Evolutionary conservation across 2,329 filamentous ascomycete species (phyloP).

Genomic region (Trichoderma simmonsii): DNA sequence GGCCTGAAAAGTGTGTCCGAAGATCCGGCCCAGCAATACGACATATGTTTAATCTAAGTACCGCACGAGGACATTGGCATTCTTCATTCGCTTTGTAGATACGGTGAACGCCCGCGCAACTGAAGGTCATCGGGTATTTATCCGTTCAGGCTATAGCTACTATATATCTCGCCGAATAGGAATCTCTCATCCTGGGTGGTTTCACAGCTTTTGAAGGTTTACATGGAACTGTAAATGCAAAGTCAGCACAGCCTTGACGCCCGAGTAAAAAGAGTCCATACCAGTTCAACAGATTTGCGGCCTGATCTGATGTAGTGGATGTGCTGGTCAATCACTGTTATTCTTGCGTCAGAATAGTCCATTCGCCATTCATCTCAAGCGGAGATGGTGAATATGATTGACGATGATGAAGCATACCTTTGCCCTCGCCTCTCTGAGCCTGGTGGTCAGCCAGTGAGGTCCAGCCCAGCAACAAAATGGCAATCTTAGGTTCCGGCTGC

Average conservation of each 20-base stretch:
- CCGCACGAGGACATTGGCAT: not conserved
- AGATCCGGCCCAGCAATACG: not conserved
- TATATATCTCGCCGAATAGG: not conserved
- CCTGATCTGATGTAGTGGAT: conserved; percentile 32
- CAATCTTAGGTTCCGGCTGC: conserved; percentile 30
- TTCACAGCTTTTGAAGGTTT: conserved; percentile 20
- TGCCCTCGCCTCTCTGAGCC: conserved; percentile 31
- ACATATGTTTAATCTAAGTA: not conserved
- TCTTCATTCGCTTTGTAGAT: not conserved
- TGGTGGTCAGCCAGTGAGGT: conserved; percentile 39
- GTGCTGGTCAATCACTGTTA: conserved; percentile 36
- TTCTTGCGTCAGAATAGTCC: not conserved
- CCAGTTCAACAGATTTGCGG: conserved; percentile 33
- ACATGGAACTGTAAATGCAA: conserved; percentile 30
- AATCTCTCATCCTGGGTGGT: not conserved
- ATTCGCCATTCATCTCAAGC: not conserved
- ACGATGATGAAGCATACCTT: conserved; percentile 22
- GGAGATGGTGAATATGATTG: not conserved
- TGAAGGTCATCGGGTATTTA: not conserved
- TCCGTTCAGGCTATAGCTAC: not conserved
- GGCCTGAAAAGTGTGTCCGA: not conserved
- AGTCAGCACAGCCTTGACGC: not conserved
- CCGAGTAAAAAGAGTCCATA: conserved; percentile 16
- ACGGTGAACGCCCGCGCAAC: not conserved
- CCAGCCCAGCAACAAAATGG: conserved; percentile 38